These are phyloP conservation scores for Pseudozyma sp. DNA, from an alignment of 1,284 basidiomycete species.

Conservation along the genomic window DNA sequence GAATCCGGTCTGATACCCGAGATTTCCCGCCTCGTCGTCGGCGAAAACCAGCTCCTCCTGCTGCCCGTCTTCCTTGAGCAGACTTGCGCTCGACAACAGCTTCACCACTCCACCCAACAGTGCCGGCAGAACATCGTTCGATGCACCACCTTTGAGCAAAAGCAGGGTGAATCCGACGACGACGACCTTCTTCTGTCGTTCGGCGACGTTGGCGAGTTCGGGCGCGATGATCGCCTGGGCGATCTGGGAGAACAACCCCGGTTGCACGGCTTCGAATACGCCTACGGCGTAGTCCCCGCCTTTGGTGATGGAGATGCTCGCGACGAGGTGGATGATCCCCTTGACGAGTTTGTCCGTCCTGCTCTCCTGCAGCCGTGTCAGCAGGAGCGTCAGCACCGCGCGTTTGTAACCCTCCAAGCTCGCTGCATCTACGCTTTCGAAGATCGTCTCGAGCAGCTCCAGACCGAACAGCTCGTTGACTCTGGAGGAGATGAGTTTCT, in stretches of 20 bases:
- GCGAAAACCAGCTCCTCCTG: slow-evolving; percentile 77
- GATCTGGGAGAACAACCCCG: slow-evolving; percentile 84
- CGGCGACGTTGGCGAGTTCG: slow-evolving; percentile 81
- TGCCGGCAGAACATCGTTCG: slow-evolving; percentile 68
- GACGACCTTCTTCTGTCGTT: slow-evolving; percentile 84
- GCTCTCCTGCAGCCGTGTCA: slow-evolving; percentile 85
- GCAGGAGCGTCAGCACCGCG: slow-evolving; percentile 81
- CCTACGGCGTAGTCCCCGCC: slow-evolving; percentile 81
- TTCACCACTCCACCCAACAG: slow-evolving; percentile 73
- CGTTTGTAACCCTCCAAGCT: slow-evolving; percentile 79
- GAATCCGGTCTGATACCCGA: slow-evolving; percentile 88
- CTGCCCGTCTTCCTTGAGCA: slow-evolving; percentile 73
- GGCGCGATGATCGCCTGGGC: slow-evolving; percentile 83
- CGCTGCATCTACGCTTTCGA: slow-evolving; percentile 78
- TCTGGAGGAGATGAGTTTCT: slow-evolving; percentile 89
- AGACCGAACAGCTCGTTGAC: slow-evolving; percentile 91
- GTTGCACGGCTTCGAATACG: slow-evolving; percentile 85
- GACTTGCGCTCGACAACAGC: slow-evolving; percentile 78
- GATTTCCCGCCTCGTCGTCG: slow-evolving; percentile 79
- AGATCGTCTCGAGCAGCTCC: slow-evolving; percentile 84
- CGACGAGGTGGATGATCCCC: slow-evolving; percentile 82
- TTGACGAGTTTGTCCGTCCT: slow-evolving; percentile 92
- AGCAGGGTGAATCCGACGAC: slow-evolving; percentile 85
- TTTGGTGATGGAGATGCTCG: slow-evolving; percentile 67
- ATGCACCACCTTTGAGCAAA: slow-evolving; percentile 74